A percentile compares a stretch with the other conserved stretches of the same genome.
phyloP scores from a whole-genome alignment of 352 stramenopile genomes.

The Phytophthora nicotianae region DNA sequence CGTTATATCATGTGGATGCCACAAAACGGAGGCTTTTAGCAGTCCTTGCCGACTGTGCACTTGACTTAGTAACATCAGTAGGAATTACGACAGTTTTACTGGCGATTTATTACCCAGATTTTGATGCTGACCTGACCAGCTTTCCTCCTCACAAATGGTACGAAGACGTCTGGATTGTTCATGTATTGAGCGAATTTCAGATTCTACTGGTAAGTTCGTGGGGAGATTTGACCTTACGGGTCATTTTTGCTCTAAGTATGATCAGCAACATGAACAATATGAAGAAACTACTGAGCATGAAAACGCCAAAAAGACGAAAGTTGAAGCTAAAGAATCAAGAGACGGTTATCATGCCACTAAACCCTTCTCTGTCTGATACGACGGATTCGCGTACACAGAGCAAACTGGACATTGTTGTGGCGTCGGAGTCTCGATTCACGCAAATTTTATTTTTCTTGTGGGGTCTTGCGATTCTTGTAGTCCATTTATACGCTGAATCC shows the following conservation, averaged over 20 bases:
- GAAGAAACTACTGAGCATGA: slow-evolving; percentile 25
- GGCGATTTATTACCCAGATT: slow-evolving; percentile 20
- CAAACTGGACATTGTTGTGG: slow-evolving; percentile 8
- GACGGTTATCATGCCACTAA: slow-evolving; percentile 5
- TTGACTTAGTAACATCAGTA: slow-evolving; percentile 29
- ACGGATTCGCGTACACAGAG: slow-evolving; percentile 1
- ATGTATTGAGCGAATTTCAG: slow-evolving; percentile 36
- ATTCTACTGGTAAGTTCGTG: slow-evolving; percentile 34
- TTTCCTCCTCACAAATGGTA: slow-evolving; percentile 27
- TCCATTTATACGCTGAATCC: slow-evolving; percentile 26
- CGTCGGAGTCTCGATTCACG: slow-evolving; percentile 13
- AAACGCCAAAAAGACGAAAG: neutral
- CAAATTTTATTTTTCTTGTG: slow-evolving; percentile 26
- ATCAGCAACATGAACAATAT: slow-evolving; percentile 39
- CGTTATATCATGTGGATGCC: slow-evolving; percentile 7
- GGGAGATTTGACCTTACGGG: slow-evolving; percentile 16
- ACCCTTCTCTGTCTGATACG: neutral
- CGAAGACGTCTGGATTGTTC: slow-evolving; percentile 31
- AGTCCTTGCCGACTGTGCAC: slow-evolving; percentile 21
- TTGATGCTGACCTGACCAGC: neutral
- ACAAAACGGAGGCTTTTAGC: slow-evolving; percentile 16
- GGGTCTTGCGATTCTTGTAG: slow-evolving; percentile 26
- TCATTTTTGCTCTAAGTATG: slow-evolving; percentile 32
- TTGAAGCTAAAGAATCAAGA: neutral
- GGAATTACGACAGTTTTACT: slow-evolving; percentile 20